Evolutionary conservation across 495 filamentous ascomycete genomes (phyloP), one percentile per base, ranked within the genome.

Genomic region (Penicillium antarcticum): DNA sequence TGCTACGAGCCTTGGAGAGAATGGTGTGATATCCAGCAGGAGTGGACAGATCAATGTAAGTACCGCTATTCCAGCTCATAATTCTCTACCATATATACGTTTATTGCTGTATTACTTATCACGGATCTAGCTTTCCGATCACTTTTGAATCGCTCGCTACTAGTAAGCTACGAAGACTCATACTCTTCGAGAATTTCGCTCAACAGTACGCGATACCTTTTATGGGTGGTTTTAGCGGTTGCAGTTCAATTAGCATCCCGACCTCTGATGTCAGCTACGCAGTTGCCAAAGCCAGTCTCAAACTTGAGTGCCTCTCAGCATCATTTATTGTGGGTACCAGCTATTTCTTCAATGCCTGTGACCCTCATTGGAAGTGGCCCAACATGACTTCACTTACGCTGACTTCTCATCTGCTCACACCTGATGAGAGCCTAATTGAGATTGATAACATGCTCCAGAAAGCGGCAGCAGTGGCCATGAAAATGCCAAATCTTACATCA

Each of bases 301-400:
- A 37, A 8, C 66, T 71, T 36, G 64, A 71, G 57, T 62, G 71
- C 42, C 62, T 70, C 39, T 61, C 64, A 34, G 65, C 61, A 48
- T 69, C 66, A 14, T 69, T 68, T 49, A 50, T 71, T 14, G 63
- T 67, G 49, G 66, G 70, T 57, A 60, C 68, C 51, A 64, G 54
- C 35, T 48, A 65, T 57, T 67, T 69, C 58, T 66, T 72, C 47
- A 24, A 53, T 31, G 56, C 54, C 57, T 42, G 21, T 17, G 44
- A 66, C 50, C 61, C 57, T 42, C 61, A 55, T 46, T 70, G 60
- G 63, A 55, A 65, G 54, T 70, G 60, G 65, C 63, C 67, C 35
- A 68, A 5, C 21, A 23, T 23, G 21, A 23, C 21, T 14, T 38
- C 21, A 65, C 55, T 55, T 68, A 57, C 57, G 42, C 52, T 72